Percentiles rank a stretch among this genome's conserved stretches.
Conservation (phyloP, 768 basidiomycete species). For the Tylopilus vinaceipallidus region DNA sequence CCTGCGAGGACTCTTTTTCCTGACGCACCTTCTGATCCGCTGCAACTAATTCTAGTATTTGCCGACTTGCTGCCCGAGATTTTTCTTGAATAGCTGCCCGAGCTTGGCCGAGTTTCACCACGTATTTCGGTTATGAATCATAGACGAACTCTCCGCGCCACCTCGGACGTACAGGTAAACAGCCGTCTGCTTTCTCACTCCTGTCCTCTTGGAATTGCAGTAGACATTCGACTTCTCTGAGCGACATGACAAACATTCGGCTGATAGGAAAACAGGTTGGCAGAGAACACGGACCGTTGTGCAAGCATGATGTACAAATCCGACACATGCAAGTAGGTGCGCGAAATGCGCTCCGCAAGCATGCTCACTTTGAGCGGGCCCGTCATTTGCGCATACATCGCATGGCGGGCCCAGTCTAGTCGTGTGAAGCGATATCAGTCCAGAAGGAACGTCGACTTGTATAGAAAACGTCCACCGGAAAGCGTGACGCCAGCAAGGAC, state of each 20-base stretch:
- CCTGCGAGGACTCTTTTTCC: background rate
- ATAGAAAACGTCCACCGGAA: background rate
- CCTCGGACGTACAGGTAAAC: slow-evolving; percentile 8
- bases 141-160: no score
- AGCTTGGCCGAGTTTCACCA: slow-evolving; percentile 11
- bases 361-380: slow-evolving; percentile 24
- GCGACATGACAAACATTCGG: background rate
- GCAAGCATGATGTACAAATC: slow-evolving; percentile 21
- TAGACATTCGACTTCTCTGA: slow-evolving; percentile 15
- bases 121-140: background rate
- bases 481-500: slow-evolving; percentile 18
- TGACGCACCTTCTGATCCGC: slow-evolving; percentile 12
- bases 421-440: background rate
- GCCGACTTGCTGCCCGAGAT: slow-evolving; percentile 12
- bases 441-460: background rate
- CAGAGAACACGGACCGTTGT: slow-evolving; percentile 11
- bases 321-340: slow-evolving; percentile 19
- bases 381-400: slow-evolving; percentile 25
- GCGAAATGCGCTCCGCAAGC: slow-evolving; percentile 19
- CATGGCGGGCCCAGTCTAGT: slow-evolving; percentile 14
- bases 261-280: background rate
- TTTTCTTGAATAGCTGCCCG: slow-evolving; percentile 18
- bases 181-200: slow-evolving; percentile 14
- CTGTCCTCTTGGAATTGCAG: slow-evolving; percentile 20
- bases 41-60: slow-evolving; percentile 15